Conservation (phyloP, 2,329 filamentous ascomycete species). For the Aspergillus spinulosporus region DNA sequence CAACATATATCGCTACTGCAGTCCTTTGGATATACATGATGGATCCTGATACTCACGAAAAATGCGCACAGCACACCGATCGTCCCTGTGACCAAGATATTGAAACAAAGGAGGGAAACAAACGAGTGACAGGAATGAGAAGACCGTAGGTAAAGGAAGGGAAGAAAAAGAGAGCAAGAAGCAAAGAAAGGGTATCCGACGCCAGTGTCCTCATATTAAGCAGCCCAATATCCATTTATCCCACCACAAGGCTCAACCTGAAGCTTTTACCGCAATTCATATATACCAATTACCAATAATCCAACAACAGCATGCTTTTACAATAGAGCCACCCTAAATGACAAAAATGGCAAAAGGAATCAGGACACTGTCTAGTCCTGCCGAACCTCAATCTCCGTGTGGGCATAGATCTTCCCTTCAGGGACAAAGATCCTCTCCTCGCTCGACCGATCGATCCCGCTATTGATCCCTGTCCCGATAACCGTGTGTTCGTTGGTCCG, state of each 20-base stretch:
- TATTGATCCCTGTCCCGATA: constrained; percentile 28
- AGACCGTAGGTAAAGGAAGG: background rate
- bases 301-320: too few relatives aligned
- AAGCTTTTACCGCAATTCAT: background rate
- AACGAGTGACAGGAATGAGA: background rate
- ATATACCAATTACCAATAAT: background rate
- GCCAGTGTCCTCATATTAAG: background rate
- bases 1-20: too few relatives aligned
- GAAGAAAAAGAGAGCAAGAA: background rate
- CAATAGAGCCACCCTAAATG: too few relatives aligned
- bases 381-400: constrained; percentile 33
- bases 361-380: constrained; percentile 1
- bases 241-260: background rate
- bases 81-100: too few relatives aligned
- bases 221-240: background rate
- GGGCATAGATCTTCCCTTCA: constrained; percentile 32
- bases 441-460: constrained; percentile 20
- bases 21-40: too few relatives aligned
- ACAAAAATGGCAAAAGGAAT: background rate
- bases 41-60: too few relatives aligned
- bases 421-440: constrained; percentile 35
- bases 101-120: background rate
- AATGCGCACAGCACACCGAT: too few relatives aligned
- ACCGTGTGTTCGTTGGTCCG: background rate
- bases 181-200: background rate